Base-by-base conservation (phyloP, 164 flowering plant species). In the Vitis riparia region DNA sequence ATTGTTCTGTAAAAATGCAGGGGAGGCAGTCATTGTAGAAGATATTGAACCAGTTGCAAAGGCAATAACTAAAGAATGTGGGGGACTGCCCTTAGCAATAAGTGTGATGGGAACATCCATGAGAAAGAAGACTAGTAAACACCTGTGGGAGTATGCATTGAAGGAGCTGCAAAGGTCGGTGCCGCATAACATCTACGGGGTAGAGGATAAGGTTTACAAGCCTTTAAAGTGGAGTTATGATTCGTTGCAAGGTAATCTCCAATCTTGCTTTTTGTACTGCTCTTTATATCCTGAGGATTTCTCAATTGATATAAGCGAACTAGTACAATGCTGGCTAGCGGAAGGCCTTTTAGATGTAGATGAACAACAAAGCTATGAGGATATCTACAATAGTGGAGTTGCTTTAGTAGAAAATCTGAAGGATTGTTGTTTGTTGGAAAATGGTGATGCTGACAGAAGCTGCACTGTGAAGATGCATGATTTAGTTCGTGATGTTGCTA, bases 141-240 rank as follows among this genome's bases (percentile, higher is more conserved):
- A 17, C 68, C 15, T 77, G 0, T 17, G 17, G 17, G 17, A 17
- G 17, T 17, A 17, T 68, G 75, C 78, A 19, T n/a, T 68, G 8
- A 29, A 10, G 3, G 63, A 68, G 59, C 11, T 75, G 61, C 68
- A 50, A n/a, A 37, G 4, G 0, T 61, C 81, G 23, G 52, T 17
- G 13, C 56, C 62, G 8, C n/a, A 53, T 17, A 17, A 17, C 44
- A 27, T 44, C 11, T 27, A 58, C 7, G 48, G 55, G 57, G 44
- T 76, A 2, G 17, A 64, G 37, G 8, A 59, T 9, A 17, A 30
- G 37, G 67, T 76, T 27, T 76, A 16, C 9, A 10, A 7, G 19
- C 27, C 63, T 2, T 3, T 78, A 5, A 66, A 75, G 65, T 29
- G 55, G 65, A 78, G 81, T 27, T 71, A 78, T 23, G 50, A 75